Conservation (phyloP, 192 early-diverging fungal species). For the Spizellomyces punctatus region DNA sequence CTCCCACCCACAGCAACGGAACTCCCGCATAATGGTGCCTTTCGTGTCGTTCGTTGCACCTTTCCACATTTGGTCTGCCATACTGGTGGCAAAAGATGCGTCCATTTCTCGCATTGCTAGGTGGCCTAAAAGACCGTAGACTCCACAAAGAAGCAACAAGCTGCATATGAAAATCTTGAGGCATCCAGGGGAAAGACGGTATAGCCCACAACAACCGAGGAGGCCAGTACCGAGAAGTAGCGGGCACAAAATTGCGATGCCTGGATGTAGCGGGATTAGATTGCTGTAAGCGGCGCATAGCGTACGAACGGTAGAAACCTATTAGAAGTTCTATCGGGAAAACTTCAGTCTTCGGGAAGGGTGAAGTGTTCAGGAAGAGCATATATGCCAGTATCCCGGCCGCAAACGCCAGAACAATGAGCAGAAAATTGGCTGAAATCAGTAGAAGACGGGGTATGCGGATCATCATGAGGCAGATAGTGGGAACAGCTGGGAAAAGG, state of each 20-base stretch:
- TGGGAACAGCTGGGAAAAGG: too few relatives aligned
- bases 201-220: slow-evolving; percentile 10
- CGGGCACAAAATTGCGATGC: slow-evolving; percentile 10
- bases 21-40: neutral
- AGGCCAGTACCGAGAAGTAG: neutral
- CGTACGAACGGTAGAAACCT: neutral
- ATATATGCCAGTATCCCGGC: slow-evolving; percentile 16
- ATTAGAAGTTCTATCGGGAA: slow-evolving; percentile 6
- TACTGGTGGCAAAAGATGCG: neutral
- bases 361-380: slow-evolving; percentile 10
- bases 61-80: neutral
- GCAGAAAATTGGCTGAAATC: slow-evolving; percentile 5
- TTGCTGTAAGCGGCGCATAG: neutral
- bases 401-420: slow-evolving; percentile 18
- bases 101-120: neutral
- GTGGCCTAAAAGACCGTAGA: neutral
- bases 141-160: neutral
- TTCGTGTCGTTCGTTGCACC: neutral
- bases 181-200: slow-evolving; percentile 4
- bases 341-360: slow-evolving; percentile 11
- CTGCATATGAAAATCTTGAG: slow-evolving; percentile 14
- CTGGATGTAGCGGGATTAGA: neutral
- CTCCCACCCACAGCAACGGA: neutral
- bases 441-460: slow-evolving; percentile 2
- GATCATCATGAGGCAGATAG: slow-evolving; percentile 1